Evolutionary conservation across 106 monocot species (phyloP), one percentile per base, ranked within the genome.

Genomic region (Chionographis japonica): DNA sequence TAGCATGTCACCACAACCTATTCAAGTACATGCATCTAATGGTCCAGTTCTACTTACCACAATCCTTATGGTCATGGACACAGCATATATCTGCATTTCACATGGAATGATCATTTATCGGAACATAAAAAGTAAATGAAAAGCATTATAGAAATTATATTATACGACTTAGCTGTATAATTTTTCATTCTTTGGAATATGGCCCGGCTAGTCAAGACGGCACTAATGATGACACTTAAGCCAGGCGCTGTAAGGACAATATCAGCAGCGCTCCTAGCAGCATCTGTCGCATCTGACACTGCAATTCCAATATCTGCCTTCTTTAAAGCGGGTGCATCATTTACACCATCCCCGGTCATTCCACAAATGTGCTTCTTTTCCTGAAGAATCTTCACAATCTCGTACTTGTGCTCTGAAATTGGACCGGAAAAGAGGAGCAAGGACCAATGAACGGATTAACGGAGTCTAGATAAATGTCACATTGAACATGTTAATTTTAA

Each of bases 181-280:
- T 88, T 88, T 62, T 88, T 88, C 88, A 88, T 88, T 54, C 88
- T 74, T 66, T 88, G 88, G 36, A 88, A 88, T 60, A 88, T 88
- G 46, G 84, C 71, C 16, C 88, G 61, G 72, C 84, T 84, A 4
- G 88, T 88, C 56, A 88, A 81, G 49, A 88, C 88, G 27, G 88
- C 84, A 63, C 88, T 84, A 39, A 88, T 60, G 43, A 88, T 84
- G 18, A 88, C 88, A 62, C 88, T 81, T 58, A 88, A 67, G 12
- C 88, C 88, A 10, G 88, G 84, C 36, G 84, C 88, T 14, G 88
- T 88, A 14, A 84, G 75, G 50, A 88, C 88, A 52, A 88, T 84
- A 78, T 88, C 88, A n/a, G 88, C 84, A 40, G 88, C 88, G 59
- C 77, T 52, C 62, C 88, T 68, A 8, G 88, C 88, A 49, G 88